Percentiles rank a stretch among this genome's conserved stretches.
phyloP scores from a whole-genome alignment of 169 alveolate species.

The Eimeria sp. region DNA sequence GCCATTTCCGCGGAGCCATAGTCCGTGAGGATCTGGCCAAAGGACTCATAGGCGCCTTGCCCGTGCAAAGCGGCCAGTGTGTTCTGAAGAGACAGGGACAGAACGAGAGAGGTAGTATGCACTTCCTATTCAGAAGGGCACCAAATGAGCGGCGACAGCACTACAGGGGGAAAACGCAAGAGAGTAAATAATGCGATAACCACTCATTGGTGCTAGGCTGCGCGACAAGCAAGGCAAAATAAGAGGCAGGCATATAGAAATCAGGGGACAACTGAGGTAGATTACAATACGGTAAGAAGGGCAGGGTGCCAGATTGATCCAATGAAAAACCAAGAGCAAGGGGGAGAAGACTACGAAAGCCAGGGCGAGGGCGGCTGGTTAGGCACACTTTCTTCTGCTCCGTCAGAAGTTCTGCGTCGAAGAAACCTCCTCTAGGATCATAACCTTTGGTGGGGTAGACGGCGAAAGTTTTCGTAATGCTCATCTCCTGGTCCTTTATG shows the following conservation, averaged over 20 bases:
- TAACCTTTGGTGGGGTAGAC: constrained; percentile 95
- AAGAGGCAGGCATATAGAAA: too few relatives aligned
- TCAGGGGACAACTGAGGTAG: too few relatives aligned
- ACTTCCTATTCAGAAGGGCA: too few relatives aligned
- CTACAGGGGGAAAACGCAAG: too few relatives aligned
- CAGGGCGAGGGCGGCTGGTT: background rate
- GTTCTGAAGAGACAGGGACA: background rate
- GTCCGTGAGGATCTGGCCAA: constrained; percentile 29
- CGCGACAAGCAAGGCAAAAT: too few relatives aligned
- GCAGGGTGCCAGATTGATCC: background rate
- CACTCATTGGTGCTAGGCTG: too few relatives aligned
- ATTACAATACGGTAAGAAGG: background rate
- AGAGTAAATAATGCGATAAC: too few relatives aligned
- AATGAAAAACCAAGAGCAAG: background rate
- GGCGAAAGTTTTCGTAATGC: constrained; percentile 53
- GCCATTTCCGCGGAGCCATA: constrained; percentile 38
- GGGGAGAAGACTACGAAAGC: background rate
- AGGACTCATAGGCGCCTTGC: constrained; percentile 47
- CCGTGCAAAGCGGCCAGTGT: constrained; percentile 47
- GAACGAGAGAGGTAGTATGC: too few relatives aligned
- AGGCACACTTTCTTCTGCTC: constrained; percentile 63
- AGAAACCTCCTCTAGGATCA: constrained; percentile 94
- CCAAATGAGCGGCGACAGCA: too few relatives aligned
- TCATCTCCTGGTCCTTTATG: constrained; percentile 40
- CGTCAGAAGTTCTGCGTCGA: constrained; percentile 86